These are phyloP conservation scores for Penium margaritaceum DNA, from an alignment of 139 green algal genomes.

Conservation along the genomic window DNA sequence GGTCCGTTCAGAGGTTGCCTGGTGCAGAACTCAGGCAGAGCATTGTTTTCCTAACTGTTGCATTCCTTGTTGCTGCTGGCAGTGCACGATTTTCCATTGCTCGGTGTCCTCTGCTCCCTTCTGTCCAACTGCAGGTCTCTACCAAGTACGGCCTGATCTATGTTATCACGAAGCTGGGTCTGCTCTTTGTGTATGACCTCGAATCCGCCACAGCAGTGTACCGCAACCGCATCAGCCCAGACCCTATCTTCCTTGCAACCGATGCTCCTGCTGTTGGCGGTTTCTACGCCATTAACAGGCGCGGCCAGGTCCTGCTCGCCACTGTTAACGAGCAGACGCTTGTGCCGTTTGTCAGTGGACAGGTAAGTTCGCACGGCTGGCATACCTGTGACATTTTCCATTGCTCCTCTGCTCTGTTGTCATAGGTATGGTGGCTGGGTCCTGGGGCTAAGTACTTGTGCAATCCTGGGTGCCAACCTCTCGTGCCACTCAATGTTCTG, in stretches of 20 bases:
- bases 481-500: no score
- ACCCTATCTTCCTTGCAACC: constrained; percentile 91
- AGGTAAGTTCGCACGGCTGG: constrained; percentile 38
- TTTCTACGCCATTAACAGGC: constrained; percentile 86
- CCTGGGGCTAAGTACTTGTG: no score
- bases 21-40: no score
- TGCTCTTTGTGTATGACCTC: constrained; percentile 98
- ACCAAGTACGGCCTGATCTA: constrained; percentile 85
- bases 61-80: no score
- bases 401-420: no score
- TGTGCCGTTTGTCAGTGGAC: constrained; percentile 82
- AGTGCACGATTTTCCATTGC: no score
- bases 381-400: no score
- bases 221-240: constrained; percentile 85
- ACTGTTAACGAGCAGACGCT: constrained; percentile 87
- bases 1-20: no score
- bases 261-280: constrained; percentile 67
- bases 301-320: constrained; percentile 78
- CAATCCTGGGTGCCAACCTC: no score
- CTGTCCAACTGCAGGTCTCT: constrained; percentile 49
- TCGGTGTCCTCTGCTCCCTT: no score
- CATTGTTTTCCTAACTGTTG: no score
- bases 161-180: constrained; percentile 92
- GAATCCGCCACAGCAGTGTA: constrained; percentile 91
- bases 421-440: no score